Conservation (phyloP, 805 yeast species). For the Kazachstania bromeliacearum region DNA sequence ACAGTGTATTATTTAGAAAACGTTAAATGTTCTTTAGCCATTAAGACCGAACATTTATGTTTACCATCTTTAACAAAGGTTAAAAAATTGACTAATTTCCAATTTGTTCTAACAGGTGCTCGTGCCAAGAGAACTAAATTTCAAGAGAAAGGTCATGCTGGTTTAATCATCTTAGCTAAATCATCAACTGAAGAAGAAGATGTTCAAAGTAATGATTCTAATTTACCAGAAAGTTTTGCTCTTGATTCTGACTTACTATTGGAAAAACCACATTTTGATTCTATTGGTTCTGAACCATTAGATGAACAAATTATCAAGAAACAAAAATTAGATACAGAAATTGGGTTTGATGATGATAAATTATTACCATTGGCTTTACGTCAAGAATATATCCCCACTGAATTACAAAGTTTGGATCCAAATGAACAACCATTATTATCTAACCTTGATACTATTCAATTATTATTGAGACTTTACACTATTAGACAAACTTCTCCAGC, state of each 20-base stretch:
- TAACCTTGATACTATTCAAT: conserved; percentile 63
- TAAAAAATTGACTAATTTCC: conserved; percentile 48
- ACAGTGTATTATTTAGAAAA: conserved; percentile 53
- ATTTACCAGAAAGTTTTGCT: conserved; percentile 46
- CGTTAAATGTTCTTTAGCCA: conserved; percentile 54
- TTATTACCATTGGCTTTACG: conserved; percentile 55
- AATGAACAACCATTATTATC: conserved; percentile 69
- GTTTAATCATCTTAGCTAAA: conserved; percentile 68
- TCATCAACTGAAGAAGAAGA: conserved; percentile 21
- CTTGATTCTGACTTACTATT: conserved; percentile 69
- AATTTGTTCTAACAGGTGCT: conserved; percentile 72
- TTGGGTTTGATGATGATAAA: conserved; percentile 33
- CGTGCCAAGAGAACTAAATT: conserved; percentile 79
- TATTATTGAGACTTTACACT: conserved; percentile 57
- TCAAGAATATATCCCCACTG: conserved; percentile 53
- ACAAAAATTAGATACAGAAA: conserved; percentile 22
- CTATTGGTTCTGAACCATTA: conserved; percentile 41
- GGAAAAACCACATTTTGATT: conserved; percentile 65
- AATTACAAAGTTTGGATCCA: conserved; percentile 54
- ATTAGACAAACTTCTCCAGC: conserved; percentile 64
- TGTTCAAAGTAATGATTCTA: conserved; percentile 10
- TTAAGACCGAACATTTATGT: conserved; percentile 54
- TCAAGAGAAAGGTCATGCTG: conserved; percentile 63
- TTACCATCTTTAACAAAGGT: conserved; percentile 47
- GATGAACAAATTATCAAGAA: conserved; percentile 34